Percentiles rank a stretch among this genome's conserved stretches.
Conservation (phyloP, 2,329 filamentous ascomycete species). For the Arthrobotrys entomopaga region DNA sequence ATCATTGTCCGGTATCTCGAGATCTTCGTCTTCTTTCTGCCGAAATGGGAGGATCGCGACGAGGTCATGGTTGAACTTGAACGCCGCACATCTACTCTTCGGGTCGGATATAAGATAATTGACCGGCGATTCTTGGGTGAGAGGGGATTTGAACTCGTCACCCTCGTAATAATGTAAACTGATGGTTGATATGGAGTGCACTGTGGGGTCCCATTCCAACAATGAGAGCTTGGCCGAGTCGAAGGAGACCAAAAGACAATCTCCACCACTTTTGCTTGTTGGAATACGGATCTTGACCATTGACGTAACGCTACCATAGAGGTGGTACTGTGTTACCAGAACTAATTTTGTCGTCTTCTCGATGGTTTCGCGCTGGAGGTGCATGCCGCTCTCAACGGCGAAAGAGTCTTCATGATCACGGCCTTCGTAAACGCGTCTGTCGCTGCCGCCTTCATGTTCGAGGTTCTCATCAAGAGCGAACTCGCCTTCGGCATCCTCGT, state of each 20-base stretch:
- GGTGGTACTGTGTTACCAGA: constrained; percentile 81
- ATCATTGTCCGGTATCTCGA: constrained; percentile 69
- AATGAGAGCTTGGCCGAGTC: constrained; percentile 92
- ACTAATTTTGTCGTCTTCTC: constrained; percentile 79
- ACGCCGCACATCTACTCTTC: constrained; percentile 88
- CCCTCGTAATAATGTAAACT: constrained; percentile 99
- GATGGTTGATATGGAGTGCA: constrained; percentile 81
- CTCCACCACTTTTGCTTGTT: constrained; percentile 78
- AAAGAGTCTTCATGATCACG: constrained; percentile 75
- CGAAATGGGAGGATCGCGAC: constrained; percentile 94
- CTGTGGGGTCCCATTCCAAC: constrained; percentile 89
- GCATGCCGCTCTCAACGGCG: constrained; percentile 71
- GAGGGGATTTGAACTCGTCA: constrained; percentile 70
- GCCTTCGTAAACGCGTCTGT: constrained; percentile 68
- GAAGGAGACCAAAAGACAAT: constrained; percentile 77
- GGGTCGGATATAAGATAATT: constrained; percentile 90
- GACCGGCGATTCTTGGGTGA: constrained; percentile 76
- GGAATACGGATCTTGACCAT: constrained; percentile 79
- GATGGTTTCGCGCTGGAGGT: constrained; percentile 70
- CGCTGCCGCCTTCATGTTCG: constrained; percentile 63
- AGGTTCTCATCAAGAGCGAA: constrained; percentile 63
- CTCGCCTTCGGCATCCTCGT: constrained; percentile 58
- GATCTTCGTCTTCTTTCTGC: constrained; percentile 65
- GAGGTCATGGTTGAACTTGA: constrained; percentile 89
- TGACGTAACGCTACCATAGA: constrained; percentile 85